Conservation (phyloP, 305 asterid species). For the Fraxinus platypoda region DNA sequence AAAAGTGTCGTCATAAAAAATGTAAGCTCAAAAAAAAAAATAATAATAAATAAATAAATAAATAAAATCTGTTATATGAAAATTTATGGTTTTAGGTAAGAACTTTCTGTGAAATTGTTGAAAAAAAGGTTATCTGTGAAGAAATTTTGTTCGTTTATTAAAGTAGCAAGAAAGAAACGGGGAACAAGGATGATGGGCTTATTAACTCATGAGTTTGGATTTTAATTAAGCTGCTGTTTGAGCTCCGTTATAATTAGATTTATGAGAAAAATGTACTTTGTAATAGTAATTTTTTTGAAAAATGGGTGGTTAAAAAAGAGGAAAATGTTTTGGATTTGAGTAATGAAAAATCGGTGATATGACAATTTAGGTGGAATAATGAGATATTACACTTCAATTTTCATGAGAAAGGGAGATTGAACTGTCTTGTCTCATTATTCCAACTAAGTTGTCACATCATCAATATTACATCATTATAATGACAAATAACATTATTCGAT, state of each 20-base stretch:
- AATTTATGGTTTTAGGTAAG: too few species aligned
- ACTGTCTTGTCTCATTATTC: not conserved
- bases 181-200: not conserved
- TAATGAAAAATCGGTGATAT: too few species aligned
- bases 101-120: not conserved
- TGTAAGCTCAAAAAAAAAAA: not conserved
- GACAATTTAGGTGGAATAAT: too few species aligned
- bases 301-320: too few species aligned
- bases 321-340: too few species aligned
- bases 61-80: not conserved
- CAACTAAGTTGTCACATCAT: too few species aligned
- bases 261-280: too few species aligned
- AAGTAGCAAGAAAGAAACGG: not conserved
- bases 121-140: not conserved
- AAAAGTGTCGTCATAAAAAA: not conserved
- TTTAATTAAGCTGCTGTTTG: too few species aligned
- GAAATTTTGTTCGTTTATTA: not conserved
- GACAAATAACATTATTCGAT: too few species aligned
- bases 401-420: not conserved
- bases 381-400: not conserved
- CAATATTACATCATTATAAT: not conserved
- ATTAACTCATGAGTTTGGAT: not conserved
- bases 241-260: too few species aligned
- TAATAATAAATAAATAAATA: too few species aligned
- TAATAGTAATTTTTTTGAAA: too few species aligned